Percentiles rank a stretch among this genome's conserved stretches.
These are phyloP conservation scores for Coprinopsis sp. DNA, from an alignment of 768 basidiomycete species.

Conservation along the genomic window DNA sequence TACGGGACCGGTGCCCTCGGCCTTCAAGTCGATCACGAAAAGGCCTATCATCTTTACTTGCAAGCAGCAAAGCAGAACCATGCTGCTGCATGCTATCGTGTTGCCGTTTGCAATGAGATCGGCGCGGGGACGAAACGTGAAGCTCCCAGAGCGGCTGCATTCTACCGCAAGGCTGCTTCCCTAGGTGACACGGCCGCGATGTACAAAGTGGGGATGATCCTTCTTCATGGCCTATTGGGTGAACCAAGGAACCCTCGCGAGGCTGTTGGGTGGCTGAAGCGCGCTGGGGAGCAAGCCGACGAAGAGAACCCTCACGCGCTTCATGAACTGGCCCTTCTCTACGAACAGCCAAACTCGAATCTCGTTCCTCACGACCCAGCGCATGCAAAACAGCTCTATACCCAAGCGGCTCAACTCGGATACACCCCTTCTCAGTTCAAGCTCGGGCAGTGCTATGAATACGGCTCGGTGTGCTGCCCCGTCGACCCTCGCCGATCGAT, in stretches of 20 bases:
- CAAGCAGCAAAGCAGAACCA: constrained; percentile 98
- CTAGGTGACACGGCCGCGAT: constrained; percentile 96
- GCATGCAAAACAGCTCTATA: constrained; percentile 81
- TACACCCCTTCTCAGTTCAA: constrained; percentile 94
- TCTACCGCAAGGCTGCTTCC: constrained; percentile 95
- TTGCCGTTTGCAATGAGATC: constrained; percentile 98
- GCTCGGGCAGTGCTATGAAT: constrained; percentile 93
- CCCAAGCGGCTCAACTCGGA: constrained; percentile 88
- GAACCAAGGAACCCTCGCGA: constrained; percentile 86
- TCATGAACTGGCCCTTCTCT: constrained; percentile 87
- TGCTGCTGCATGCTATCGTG: constrained; percentile 89
- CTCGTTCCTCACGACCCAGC: constrained; percentile 75
- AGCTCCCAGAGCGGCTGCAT: constrained; percentile 82
- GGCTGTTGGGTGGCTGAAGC: constrained; percentile 89
- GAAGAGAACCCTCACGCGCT: constrained; percentile 97
- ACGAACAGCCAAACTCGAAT: constrained; percentile 64
- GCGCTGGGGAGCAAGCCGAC: constrained; percentile 96
- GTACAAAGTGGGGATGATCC: constrained; percentile 99
- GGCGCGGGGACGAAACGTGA: constrained; percentile 94
- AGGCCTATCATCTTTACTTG: constrained; percentile 94
- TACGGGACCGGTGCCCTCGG: constrained; percentile 94
- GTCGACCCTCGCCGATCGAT: constrained; percentile 93
- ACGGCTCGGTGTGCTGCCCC: constrained; percentile 81
- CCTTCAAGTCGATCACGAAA: constrained; percentile 95
- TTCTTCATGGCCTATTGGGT: constrained; percentile 77